Conservation (phyloP, 2,329 filamentous ascomycete genomes). For the Penicillium sp. region DNA sequence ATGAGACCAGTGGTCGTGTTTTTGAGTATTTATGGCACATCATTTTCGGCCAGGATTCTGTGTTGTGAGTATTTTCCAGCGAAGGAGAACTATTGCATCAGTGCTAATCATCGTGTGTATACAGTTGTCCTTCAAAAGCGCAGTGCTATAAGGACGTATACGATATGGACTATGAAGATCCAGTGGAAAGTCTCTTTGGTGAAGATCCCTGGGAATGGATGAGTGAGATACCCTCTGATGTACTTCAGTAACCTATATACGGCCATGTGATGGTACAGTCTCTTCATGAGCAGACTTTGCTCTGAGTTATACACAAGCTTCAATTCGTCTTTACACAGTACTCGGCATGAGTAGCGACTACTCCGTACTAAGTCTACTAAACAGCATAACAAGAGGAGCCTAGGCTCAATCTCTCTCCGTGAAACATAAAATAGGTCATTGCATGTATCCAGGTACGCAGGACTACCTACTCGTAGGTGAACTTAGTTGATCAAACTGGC, state of each 20-base stretch:
- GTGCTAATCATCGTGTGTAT: slow-evolving; percentile 1
- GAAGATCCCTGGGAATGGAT: slow-evolving; percentile 3
- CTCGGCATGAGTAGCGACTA: no score
- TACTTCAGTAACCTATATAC: neutral
- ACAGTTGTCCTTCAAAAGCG: slow-evolving; percentile 27
- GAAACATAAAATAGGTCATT: neutral
- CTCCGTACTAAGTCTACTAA: no score
- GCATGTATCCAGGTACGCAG: no score
- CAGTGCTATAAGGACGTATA: slow-evolving; percentile 31
- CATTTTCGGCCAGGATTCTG: slow-evolving; percentile 44
- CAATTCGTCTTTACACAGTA: no score
- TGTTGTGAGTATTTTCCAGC: slow-evolving; percentile 34
- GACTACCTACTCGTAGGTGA: no score
- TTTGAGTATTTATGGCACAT: slow-evolving; percentile 65
- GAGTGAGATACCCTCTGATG: slow-evolving; percentile 2
- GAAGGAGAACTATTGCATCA: neutral
- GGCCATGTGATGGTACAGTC: neutral
- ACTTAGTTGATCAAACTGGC: no score
- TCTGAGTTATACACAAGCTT: no score
- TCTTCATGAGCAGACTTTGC: neutral
- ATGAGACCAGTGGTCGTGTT: slow-evolving; percentile 55
- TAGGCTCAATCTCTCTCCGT: neutral
- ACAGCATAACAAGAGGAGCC: no score
- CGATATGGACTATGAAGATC: slow-evolving; percentile 18
- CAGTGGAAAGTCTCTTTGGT: neutral